Base-by-base conservation (phyloP, 768 basidiomycete species). In the Russula vinacea region DNA sequence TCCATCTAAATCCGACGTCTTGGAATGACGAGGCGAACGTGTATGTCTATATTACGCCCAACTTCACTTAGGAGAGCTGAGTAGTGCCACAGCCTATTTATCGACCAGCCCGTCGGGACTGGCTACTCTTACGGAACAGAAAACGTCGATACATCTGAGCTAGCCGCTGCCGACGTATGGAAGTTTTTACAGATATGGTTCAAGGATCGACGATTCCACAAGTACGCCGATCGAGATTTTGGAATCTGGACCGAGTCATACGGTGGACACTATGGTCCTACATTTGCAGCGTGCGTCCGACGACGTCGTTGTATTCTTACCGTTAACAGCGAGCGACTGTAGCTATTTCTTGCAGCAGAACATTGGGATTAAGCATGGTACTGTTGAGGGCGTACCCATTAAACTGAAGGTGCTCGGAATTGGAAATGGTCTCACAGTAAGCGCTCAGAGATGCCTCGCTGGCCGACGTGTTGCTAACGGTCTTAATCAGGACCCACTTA, bases 241-340 rank as follows among this genome's bases (percentile, higher is more conserved):
- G 85, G 81, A 1, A 73, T 87, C 55, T 88, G 86, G 86, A 84
- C 84, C 1, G 85, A 86, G 71, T 86, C 84, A 76, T 75, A 65
- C n/a, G 74, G 76, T 16, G 78, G 78, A 10, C 77, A 78, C 60
- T 78, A 78, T 54, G 78, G 77, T 2, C 77, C 78, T 6, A 69
- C 71, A 0, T 77, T 78, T 58, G 73, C 76, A 19, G 70, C 70
- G 72, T 74, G 55, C 62, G 73, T 69, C 51, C 49, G 3, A n/a
- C 57, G n/a, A n/a, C 14, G 17, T 40, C 11, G 2, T 50, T 35
- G 37, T 47, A 13, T 19, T 50, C 35, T 5, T 29, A 37, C 11
- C 14, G 37, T 55, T 40, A 37, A 50, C 32, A 29, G 14, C 45
- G 32, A 32, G 24, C 33, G 0, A 4, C 37, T 26, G 9, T 44